phyloP scores from a whole-genome alignment of 306 rosid species.

The Quercus bicolor region DNA sequence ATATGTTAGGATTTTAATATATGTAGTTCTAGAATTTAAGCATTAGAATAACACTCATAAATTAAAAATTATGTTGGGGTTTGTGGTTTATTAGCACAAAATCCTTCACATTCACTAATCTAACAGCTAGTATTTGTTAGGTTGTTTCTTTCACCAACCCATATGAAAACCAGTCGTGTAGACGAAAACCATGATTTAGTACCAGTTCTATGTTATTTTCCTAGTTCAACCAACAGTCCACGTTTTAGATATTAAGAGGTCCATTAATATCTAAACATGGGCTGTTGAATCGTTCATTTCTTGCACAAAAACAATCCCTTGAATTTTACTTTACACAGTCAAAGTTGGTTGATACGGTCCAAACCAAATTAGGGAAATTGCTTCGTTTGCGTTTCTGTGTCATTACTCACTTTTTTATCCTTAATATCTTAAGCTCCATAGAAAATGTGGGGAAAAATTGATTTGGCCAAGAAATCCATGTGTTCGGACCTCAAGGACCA shows the following conservation, averaged over 20 bases:
- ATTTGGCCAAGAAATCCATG: background rate
- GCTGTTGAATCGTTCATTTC: background rate
- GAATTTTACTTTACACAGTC: background rate
- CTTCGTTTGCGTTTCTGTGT: no score
- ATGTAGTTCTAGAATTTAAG: background rate
- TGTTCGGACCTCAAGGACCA: background rate
- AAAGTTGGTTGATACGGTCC: background rate
- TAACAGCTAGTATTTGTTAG: constrained; percentile 12
- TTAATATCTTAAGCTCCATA: background rate
- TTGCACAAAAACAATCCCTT: background rate
- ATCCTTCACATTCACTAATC: background rate
- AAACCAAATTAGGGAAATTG: background rate
- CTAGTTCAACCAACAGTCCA: background rate
- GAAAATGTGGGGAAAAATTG: background rate
- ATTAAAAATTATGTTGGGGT: background rate
- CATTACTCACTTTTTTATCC: background rate
- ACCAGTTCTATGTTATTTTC: background rate
- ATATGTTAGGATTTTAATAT: no score
- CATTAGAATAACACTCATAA: background rate
- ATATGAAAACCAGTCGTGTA: constrained; percentile 1
- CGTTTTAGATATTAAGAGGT: background rate
- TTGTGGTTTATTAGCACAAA: background rate
- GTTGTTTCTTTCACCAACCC: constrained; percentile 22
- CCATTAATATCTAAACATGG: background rate
- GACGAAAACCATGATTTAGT: background rate